Conservation (phyloP, 805 yeast genomes). For the Candida broadrunensis region DNA sequence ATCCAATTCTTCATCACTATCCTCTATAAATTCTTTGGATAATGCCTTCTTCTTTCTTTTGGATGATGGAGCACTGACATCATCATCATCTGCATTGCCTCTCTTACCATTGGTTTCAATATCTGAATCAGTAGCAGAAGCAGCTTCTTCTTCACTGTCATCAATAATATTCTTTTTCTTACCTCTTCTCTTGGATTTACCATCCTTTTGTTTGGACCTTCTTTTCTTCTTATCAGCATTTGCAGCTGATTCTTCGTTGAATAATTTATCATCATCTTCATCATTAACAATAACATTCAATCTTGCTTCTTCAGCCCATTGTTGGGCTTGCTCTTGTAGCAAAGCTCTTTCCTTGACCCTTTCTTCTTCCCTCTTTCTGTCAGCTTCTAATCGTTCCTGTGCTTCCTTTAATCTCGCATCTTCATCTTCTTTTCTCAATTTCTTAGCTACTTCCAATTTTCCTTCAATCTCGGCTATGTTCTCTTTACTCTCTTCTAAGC, state of each 20-base stretch:
- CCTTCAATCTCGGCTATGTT: slow-evolving; percentile 55
- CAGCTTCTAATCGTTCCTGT: slow-evolving; percentile 40
- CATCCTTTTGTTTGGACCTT: slow-evolving; percentile 28
- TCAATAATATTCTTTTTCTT: slow-evolving; percentile 30
- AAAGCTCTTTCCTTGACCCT: slow-evolving; percentile 43
- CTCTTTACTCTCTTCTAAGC: slow-evolving; percentile 68
- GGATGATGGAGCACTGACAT: slow-evolving; percentile 3
- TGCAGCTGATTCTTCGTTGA: slow-evolving; percentile 44
- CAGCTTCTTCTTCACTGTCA: slow-evolving; percentile 31
- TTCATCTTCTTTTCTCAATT: slow-evolving; percentile 57
- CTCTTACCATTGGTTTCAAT: slow-evolving; percentile 11
- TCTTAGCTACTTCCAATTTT: slow-evolving; percentile 73
- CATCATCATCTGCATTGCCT: slow-evolving; percentile 6
- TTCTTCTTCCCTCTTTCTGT: slow-evolving; percentile 45
- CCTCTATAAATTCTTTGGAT: slow-evolving; percentile 37
- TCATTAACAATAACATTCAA: slow-evolving; percentile 34
- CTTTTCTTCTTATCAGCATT: slow-evolving; percentile 18
- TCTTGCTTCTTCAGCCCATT: slow-evolving; percentile 45
- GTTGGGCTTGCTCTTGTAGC: slow-evolving; percentile 50
- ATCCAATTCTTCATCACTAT: slow-evolving; percentile 43
- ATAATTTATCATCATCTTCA: slow-evolving; percentile 30
- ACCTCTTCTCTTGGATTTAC: slow-evolving; percentile 16
- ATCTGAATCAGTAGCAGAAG: slow-evolving; percentile 17
- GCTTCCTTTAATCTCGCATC: slow-evolving; percentile 31
- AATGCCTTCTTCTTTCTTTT: slow-evolving; percentile 21